Evolutionary conservation across 176 grass and related monocot species (phyloP).

Genomic region (Oryza punctata): DNA sequence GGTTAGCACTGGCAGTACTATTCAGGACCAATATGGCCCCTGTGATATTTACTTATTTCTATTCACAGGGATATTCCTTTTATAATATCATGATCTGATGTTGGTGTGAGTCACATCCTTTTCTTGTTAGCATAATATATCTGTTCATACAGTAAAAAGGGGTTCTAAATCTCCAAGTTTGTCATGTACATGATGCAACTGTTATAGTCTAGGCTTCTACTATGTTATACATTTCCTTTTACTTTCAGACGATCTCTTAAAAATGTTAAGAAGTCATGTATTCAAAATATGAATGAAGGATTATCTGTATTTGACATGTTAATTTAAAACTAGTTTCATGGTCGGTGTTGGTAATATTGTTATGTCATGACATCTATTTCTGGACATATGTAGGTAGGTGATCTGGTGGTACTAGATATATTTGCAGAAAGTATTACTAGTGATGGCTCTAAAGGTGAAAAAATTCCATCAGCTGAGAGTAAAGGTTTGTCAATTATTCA

Average conservation of each 20-base stretch:
- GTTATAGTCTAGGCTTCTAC: background rate
- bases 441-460: conserved; percentile 80
- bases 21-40: background rate
- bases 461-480: conserved; percentile 79
- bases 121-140: conserved; percentile 18
- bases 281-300: background rate
- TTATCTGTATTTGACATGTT: conserved; percentile 17
- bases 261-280: background rate
- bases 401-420: conserved; percentile 94
- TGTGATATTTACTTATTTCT: conserved; percentile 13
- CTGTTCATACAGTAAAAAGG: background rate
- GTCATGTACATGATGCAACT: conserved; percentile 5
- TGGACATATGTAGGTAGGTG: conserved; percentile 55
- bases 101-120: background rate
- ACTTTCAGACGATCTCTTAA: conserved; percentile 6
- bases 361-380: conserved; percentile 25
- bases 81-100: background rate
- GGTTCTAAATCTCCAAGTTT: background rate
- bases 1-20: background rate
- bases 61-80: background rate
- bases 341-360: background rate
- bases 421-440: conserved; percentile 69
- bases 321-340: conserved; percentile 18
- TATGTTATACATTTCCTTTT: background rate
- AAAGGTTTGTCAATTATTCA: conserved; percentile 61